Base-by-base conservation (phyloP, 2,329 filamentous ascomycete species). In the Ceratocystis cubensis region DNA sequence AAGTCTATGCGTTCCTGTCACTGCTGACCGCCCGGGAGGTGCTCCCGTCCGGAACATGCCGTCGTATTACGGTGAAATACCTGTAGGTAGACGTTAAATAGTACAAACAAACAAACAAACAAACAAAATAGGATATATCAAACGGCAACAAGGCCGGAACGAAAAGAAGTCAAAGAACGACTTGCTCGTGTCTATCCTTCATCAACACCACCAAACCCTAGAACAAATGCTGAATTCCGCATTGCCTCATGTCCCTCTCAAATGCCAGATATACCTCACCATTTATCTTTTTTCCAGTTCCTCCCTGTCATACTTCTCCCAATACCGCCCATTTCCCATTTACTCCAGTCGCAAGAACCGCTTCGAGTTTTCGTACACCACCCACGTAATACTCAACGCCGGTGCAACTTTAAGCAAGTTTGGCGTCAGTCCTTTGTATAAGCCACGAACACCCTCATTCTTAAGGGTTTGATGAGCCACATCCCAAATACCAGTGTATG, bases 401-500 rank as follows among this genome's bases (percentile, higher is more conserved):
- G 94, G 94, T 8, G 94, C 91, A 45, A 99, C 94, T 79, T 99
- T 99, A 71, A 99, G 81, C 48, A 99, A 79, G 74, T 97, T 99
- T 4, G 94, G 94, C 53, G 93, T 96, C 70, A 97, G 80, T 1
- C 94, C 94, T 76, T 95, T 96, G 81, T 96, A 99, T 67, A 99
- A 79, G 1, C 94, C 94, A 68, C 89, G 82, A 46, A 89, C 74
- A 0, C 94, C 94, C 76, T 99, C 94, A 63, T 88, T 85, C 71
- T 86, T 81, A 45, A 96, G 78, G 7, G 94, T 99, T 76, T 88
- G 90, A 65, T 82, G 82, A 1, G 91, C 88, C 56, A 96, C 93
- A 75, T 99, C 94, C 78, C 86, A 83, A 70, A 97, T 93, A 46
- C 94, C 91, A 1, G 85, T 91, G 74, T 99, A 99, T 3, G 89